Percentiles rank a stretch among this genome's conserved stretches.
phyloP scores from a whole-genome alignment of 345 rosid species.

The Alliaria petiolata region DNA sequence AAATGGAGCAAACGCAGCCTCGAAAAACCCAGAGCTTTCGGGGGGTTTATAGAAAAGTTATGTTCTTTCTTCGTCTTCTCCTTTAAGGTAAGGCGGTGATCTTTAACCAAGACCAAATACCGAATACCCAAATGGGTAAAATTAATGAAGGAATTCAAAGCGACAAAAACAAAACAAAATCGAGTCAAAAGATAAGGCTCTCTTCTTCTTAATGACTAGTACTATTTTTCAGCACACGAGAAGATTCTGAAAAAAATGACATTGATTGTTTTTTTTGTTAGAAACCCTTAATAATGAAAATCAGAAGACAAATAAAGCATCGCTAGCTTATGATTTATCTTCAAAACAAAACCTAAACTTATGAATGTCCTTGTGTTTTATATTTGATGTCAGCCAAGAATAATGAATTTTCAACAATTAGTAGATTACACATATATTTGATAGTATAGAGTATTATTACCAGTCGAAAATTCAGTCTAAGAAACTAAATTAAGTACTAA shows the following conservation, averaged over 20 bases:
- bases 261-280: conserved; percentile 7
- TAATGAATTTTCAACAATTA: too few relatives aligned
- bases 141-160: conserved; percentile 14
- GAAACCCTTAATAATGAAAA: neutral
- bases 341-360: neutral
- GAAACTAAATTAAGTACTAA: too few relatives aligned
- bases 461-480: too few relatives aligned
- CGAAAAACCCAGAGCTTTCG: conserved; percentile 21
- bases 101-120: conserved; percentile 3
- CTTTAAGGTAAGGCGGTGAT: conserved; percentile 34
- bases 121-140: conserved; percentile 13
- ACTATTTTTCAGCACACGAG: conserved; percentile 6
- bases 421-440: too few relatives aligned
- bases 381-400: too few relatives aligned
- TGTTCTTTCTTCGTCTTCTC: conserved; percentile 20
- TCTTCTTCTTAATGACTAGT: conserved; percentile 11
- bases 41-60: conserved; percentile 31
- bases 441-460: too few relatives aligned
- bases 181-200: conserved; percentile 34
- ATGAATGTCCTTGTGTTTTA: conserved; percentile 2
- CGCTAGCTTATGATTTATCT: neutral
- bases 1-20: conserved; percentile 11
- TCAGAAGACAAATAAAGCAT: neutral
- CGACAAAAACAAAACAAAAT: conserved; percentile 17
- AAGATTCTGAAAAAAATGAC: conserved; percentile 24